Evolutionary conservation across 2,329 filamentous ascomycete genomes (phyloP).

Genomic region (Fusarium coicis): DNA sequence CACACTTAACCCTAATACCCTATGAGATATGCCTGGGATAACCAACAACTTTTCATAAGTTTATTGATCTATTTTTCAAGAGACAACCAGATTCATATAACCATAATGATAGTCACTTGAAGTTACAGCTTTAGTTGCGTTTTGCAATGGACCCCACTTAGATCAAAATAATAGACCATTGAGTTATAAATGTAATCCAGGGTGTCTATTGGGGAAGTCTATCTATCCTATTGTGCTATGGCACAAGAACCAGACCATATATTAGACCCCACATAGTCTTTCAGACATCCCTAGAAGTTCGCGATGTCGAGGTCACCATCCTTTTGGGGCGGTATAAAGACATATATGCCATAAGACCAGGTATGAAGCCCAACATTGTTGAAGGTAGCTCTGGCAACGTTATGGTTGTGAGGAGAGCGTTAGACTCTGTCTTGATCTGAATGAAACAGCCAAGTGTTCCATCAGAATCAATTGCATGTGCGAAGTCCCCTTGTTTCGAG

Average conservation of each 20-base stretch:
- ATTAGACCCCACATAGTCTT: neutral
- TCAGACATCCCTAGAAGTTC: no score
- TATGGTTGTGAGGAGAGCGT: neutral
- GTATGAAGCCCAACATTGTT: neutral
- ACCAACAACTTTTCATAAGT: accelerated
- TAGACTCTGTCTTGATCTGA: neutral
- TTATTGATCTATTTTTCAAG: neutral
- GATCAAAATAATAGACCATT: neutral
- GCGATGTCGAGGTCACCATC: neutral
- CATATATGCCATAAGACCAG: neutral
- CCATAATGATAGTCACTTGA: neutral
- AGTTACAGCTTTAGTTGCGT: neutral
- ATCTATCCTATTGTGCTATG: neutral
- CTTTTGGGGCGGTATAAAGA: neutral
- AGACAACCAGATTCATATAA: no score
- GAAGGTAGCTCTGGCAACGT: neutral
- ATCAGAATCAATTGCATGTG: neutral
- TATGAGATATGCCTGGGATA: no score
- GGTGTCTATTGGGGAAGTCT: neutral
- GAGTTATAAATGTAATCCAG: neutral
- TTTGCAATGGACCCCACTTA: neutral
- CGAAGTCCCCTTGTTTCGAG: neutral
- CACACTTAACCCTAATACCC: neutral
- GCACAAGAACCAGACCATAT: neutral
- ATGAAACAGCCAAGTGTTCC: neutral